Evolutionary conservation across 2,329 filamentous ascomycete genomes (phyloP), one percentile per base, ranked within the genome.

Genomic region (Penicillium palitans): DNA sequence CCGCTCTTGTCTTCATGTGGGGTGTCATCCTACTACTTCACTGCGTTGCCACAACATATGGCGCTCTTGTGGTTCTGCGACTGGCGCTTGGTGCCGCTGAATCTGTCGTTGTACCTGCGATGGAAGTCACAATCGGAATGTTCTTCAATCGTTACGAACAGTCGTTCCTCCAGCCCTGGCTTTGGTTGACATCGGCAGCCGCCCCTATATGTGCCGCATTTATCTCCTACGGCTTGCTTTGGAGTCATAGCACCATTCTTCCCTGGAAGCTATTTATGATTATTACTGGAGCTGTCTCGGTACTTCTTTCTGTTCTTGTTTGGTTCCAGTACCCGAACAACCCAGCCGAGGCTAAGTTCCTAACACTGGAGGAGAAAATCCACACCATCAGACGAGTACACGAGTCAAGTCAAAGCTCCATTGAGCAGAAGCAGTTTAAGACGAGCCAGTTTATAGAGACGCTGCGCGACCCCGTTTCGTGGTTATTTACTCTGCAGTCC

Each of bases 81-180:
- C 63, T 78, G 6, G 65, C 73, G 2, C 69, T 78, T 0, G 76
- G 76, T 2, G 71, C 69, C 15, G 65, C 68, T 1, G 75, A 78
- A 55, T 68, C 74, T 0, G 70, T 71, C 10, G 65, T 78, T 4
- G 73, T 78, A 1, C 76, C 76, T 0, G 75, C 75, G 2, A 73
- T 78, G 66, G 76, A 78, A 33, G 73, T 78, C 48, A 78, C 76
- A 0, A 73, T 78, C 9, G 73, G 72, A n/a, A 65, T 65, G 62
- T 79, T 80, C 42, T 83, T 84, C 63, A 77, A 75, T 1, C 59
- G 70, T 0, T 66, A 75, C 10, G 80, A 83, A 42, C 76, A 75
- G 10, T 74, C 78, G 1, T 74, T 81, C 44, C 76, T 82, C 0
- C 79, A 81, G 9, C 75, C 82, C 0, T 68, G 84, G 0, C 84